Evolutionary conservation across 2,329 filamentous ascomycete species (phyloP).

Genomic region (Basipetospora chlamydospora): DNA sequence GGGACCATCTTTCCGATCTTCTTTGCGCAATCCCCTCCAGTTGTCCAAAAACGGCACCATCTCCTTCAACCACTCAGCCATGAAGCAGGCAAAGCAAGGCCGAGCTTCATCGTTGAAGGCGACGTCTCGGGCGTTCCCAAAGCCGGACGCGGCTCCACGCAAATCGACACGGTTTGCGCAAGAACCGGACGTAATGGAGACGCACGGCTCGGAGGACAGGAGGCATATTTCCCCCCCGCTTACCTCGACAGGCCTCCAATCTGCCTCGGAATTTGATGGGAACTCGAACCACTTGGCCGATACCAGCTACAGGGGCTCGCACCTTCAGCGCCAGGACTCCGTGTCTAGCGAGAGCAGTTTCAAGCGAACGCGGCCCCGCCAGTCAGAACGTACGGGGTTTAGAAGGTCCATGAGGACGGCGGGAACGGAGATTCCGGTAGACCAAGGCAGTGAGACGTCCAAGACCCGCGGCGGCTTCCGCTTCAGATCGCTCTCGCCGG

Average conservation of each 20-base stretch:
- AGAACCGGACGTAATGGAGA: no score
- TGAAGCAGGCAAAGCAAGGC: no score
- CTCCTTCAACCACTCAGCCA: not conserved
- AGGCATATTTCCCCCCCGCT: no score
- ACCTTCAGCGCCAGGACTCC: slow-evolving; percentile 7
- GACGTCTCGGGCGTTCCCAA: no score
- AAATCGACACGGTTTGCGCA: no score
- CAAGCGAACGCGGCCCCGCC: slow-evolving; percentile 42
- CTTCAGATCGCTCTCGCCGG: slow-evolving; percentile 55
- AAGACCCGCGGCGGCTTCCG: slow-evolving; percentile 33
- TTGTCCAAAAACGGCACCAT: not conserved
- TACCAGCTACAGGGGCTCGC: not conserved
- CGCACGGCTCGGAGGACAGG: no score
- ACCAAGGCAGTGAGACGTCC: not conserved
- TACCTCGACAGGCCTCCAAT: no score
- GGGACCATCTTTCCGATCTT: not conserved
- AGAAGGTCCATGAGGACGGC: slow-evolving; percentile 57
- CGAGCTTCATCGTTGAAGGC: no score
- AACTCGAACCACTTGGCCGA: not conserved
- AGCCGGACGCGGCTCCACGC: no score
- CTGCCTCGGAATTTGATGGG: not conserved
- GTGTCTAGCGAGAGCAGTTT: slow-evolving; percentile 54
- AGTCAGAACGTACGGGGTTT: slow-evolving; percentile 42
- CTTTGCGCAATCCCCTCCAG: not conserved
- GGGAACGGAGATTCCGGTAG: slow-evolving; percentile 9